These are phyloP conservation scores for Cenchrus purpureus DNA, from an alignment of 176 grass and related monocot species.

Conservation along the genomic window DNA sequence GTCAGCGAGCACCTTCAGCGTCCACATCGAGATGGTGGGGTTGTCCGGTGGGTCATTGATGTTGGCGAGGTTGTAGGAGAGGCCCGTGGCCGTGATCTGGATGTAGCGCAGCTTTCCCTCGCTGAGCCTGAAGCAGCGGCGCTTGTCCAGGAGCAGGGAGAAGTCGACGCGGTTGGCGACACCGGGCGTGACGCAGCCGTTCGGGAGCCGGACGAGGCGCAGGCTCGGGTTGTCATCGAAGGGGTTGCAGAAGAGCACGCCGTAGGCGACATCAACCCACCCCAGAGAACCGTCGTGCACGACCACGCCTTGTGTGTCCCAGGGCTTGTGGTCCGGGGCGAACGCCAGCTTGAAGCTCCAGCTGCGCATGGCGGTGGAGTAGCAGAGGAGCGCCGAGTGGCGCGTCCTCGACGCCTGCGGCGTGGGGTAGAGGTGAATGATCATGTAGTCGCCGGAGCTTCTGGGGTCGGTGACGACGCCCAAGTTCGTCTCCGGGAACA, in stretches of 20 bases:
- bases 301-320: neutral
- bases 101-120: neutral
- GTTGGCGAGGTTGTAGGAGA: too few species aligned
- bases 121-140: neutral
- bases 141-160: neutral
- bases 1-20: neutral
- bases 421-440: too few species aligned
- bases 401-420: too few species aligned
- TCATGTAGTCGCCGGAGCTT: too few species aligned
- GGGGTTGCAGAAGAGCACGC: constrained; percentile 2
- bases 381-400: too few species aligned
- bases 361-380: too few species aligned
- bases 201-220: neutral
- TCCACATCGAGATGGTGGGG: neutral
- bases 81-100: neutral
- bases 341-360: too few species aligned
- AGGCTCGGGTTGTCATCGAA: neutral
- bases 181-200: neutral
- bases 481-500: too few species aligned
- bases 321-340: neutral
- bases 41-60: neutral
- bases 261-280: constrained; percentile 11
- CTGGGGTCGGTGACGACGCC: too few species aligned
- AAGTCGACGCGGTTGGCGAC: neutral
- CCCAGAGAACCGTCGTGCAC: constrained; percentile 2